Percentiles rank a stretch among this genome's conserved stretches.
phyloP scores from a whole-genome alignment of 2,329 filamentous ascomycete species.

The Fusarium nanum region DNA sequence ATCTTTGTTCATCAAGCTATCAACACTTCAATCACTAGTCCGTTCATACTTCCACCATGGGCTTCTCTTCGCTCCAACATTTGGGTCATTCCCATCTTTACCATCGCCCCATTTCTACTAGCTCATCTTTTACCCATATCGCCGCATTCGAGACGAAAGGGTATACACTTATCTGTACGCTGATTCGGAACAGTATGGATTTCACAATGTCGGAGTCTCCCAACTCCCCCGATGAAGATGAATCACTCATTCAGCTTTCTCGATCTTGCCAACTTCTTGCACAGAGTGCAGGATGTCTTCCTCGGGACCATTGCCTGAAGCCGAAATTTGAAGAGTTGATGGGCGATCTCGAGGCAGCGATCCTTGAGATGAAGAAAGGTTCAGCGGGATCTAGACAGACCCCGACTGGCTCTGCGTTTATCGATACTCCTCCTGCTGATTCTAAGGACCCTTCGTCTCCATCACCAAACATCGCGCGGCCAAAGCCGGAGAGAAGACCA shows the following conservation, averaged over 20 bases:
- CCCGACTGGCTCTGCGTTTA: rapidly evolving
- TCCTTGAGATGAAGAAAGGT: not conserved
- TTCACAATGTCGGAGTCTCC: not conserved
- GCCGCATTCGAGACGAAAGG: no score
- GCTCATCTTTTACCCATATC: not conserved
- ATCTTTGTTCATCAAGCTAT: not conserved
- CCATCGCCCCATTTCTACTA: not conserved
- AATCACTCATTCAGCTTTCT: not conserved
- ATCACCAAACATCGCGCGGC: not conserved
- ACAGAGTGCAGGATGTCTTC: not conserved
- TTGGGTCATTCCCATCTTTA: not conserved
- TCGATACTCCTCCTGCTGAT: not conserved
- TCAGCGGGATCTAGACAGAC: not conserved
- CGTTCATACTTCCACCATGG: not conserved
- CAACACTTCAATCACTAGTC: not conserved
- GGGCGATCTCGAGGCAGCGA: not conserved
- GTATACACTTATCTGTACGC: no score
- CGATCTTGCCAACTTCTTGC: not conserved
- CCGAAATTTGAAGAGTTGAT: not conserved
- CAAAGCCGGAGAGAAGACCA: not conserved
- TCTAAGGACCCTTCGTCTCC: not conserved
- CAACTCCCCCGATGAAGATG: not conserved
- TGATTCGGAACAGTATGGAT: no score
- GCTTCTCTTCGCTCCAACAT: rapidly evolving
- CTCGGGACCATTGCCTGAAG: not conserved